phyloP scores from a whole-genome alignment of 768 basidiomycete species.

The Kwoniella sp. region DNA sequence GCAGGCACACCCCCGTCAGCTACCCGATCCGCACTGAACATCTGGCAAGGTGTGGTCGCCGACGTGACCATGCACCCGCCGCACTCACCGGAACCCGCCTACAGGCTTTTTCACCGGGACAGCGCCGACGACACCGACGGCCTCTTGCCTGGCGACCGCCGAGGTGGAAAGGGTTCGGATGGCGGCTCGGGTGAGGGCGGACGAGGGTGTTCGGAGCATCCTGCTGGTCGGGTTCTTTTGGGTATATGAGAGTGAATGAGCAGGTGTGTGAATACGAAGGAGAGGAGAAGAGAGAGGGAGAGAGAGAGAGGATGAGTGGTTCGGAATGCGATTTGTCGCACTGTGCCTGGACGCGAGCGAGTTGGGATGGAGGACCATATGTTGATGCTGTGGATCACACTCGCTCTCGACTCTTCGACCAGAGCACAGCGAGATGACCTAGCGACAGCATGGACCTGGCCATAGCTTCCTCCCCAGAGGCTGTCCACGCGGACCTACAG shows the following conservation, averaged over 20 bases:
- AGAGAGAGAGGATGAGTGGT: background rate
- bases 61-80: no score
- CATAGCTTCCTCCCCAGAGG: constrained; percentile 2
- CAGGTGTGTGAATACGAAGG: no score
- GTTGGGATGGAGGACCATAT: no score
- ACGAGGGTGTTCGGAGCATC: constrained; percentile 1
- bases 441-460: constrained; percentile 7
- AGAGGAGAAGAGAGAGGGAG: background rate
- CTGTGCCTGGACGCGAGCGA: no score
- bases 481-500: background rate
- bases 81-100: constrained; percentile 32
- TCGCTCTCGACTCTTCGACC: background rate
- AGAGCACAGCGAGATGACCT: background rate
- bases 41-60: no score
- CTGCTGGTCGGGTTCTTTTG: no score
- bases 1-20: no score
- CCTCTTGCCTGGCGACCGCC: constrained; percentile 10
- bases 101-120: constrained; percentile 27
- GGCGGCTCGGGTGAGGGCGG: background rate
- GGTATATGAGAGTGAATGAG: no score
- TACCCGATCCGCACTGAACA: no score
- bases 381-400: no score
- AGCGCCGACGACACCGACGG: constrained; percentile 29
- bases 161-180: constrained; percentile 2
- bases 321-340: background rate